Percentiles rank a stretch among this genome's conserved stretches.
These are phyloP conservation scores for Blastobotrys peoriensis DNA, from an alignment of 805 yeast genomes.

Conservation along the genomic window DNA sequence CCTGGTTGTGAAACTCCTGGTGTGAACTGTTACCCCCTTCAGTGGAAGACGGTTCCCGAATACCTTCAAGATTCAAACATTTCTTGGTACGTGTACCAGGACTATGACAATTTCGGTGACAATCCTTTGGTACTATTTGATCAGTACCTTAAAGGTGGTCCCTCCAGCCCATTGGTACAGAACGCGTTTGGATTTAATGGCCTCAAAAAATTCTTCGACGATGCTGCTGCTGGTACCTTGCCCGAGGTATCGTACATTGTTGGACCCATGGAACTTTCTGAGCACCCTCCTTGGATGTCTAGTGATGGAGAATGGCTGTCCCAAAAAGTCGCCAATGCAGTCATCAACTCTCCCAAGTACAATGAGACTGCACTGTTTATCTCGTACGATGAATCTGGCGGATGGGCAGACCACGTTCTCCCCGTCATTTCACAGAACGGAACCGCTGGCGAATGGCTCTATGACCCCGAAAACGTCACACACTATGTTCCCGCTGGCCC, in stretches of 20 bases:
- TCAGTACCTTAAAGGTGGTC: constrained; percentile 16
- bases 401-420: constrained; percentile 24
- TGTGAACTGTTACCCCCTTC: constrained; percentile 20
- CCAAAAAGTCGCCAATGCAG: constrained; percentile 18
- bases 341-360: constrained; percentile 16
- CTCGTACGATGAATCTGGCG: constrained; percentile 26
- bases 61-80: constrained; percentile 14
- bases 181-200: constrained; percentile 19
- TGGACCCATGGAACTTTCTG: constrained; percentile 20
- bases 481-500: constrained; percentile 21
- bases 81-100: constrained; percentile 22
- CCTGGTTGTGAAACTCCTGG: constrained; percentile 16
- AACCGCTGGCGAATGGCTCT: constrained; percentile 23
- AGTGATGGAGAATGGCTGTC: constrained; percentile 22
- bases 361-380: constrained; percentile 20
- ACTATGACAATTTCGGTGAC: constrained; percentile 18
- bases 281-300: constrained; percentile 22
- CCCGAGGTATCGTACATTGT: constrained; percentile 23
- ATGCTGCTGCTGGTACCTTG: constrained; percentile 20
- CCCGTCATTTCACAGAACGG: constrained; percentile 23
- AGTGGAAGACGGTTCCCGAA: constrained; percentile 21
- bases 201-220: constrained; percentile 15
- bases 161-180: constrained; percentile 8
- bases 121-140: constrained; percentile 19
- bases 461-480: constrained; percentile 13